These are phyloP conservation scores for Serendipita indica DNA, from an alignment of 768 basidiomycete species.

Conservation along the genomic window DNA sequence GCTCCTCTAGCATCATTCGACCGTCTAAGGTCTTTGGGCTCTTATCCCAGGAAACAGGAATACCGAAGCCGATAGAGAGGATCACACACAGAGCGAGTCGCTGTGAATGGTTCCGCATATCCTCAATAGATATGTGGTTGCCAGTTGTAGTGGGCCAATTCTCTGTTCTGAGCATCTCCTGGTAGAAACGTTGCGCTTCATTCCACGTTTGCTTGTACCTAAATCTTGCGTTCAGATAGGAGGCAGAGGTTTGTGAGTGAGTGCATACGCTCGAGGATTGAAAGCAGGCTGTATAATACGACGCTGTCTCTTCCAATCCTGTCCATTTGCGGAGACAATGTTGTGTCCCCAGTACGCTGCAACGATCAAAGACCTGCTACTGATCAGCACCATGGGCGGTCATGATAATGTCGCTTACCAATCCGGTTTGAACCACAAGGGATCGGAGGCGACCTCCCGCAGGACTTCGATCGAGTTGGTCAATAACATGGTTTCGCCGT, in stretches of 20 bases:
- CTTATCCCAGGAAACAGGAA: conserved; percentile 19
- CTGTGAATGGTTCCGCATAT: conserved; percentile 15
- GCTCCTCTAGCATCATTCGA: neutral
- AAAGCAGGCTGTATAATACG: conserved; percentile 19
- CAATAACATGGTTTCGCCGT: conserved; percentile 11
- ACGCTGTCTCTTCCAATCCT: conserved; percentile 17
- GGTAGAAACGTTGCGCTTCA: conserved; percentile 15
- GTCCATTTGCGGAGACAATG: conserved; percentile 13
- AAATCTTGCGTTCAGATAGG: neutral
- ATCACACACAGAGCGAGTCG: conserved; percentile 16
- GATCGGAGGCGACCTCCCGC: conserved; percentile 14
- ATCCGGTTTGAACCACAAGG: conserved; percentile 15
- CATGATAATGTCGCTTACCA: neutral
- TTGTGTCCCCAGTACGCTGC: conserved; percentile 15
- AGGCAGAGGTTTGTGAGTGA: neutral
- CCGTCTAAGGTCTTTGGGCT: neutral
- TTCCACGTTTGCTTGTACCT: conserved; percentile 18
- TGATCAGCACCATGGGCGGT: neutral
- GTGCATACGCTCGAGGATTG: conserved; percentile 12
- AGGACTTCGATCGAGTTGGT: conserved; percentile 13
- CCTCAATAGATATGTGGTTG: conserved; percentile 5
- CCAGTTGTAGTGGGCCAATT: conserved; percentile 12
- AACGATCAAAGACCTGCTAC: neutral
- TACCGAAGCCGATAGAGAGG: conserved; percentile 17
- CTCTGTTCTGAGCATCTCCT: conserved; percentile 14